Evolutionary conservation across 1,284 basidiomycete genomes (phyloP).

Genomic region (Tilletia indica): DNA sequence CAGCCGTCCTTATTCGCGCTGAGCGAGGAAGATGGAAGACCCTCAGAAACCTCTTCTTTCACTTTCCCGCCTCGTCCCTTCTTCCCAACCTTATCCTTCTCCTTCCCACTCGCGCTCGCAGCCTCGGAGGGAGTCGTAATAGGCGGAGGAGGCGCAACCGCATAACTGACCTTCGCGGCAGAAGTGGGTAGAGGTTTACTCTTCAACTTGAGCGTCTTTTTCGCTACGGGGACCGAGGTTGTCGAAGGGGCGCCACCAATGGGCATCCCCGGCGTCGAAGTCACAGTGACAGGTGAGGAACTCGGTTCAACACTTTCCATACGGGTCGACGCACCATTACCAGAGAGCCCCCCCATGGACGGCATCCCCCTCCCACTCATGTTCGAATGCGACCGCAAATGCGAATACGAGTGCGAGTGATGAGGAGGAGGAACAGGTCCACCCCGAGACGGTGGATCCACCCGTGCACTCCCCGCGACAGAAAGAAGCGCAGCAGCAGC

Average conservation of each 20-base stretch:
- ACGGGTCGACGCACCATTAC: not conserved
- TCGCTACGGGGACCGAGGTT: not conserved
- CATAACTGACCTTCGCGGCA: not conserved
- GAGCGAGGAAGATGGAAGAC: too few species aligned
- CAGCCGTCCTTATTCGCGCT: constrained; percentile 24
- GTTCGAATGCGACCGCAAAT: too few species aligned
- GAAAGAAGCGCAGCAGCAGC: constrained; percentile 8
- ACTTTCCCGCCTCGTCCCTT: constrained; percentile 3
- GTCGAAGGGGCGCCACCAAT: not conserved
- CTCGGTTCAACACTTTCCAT: not conserved
- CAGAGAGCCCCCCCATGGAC: too few species aligned
- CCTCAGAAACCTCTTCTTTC: not conserved
- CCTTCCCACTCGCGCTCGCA: not conserved
- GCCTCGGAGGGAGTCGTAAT: not conserved
- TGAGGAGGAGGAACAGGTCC: not conserved
- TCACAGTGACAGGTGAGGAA: not conserved
- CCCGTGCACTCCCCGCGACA: not conserved
- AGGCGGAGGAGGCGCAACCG: constrained; percentile 4
- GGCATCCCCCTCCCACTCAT: too few species aligned
- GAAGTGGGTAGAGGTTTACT: not conserved
- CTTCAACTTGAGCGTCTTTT: constrained; percentile 14
- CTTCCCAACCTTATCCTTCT: too few species aligned
- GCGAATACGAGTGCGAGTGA: too few species aligned
- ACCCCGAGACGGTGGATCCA: too few species aligned
- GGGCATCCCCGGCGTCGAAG: not conserved